Conservation (phyloP, 2,329 filamentous ascomycete species). For the Fusarium mangiferae region DNA sequence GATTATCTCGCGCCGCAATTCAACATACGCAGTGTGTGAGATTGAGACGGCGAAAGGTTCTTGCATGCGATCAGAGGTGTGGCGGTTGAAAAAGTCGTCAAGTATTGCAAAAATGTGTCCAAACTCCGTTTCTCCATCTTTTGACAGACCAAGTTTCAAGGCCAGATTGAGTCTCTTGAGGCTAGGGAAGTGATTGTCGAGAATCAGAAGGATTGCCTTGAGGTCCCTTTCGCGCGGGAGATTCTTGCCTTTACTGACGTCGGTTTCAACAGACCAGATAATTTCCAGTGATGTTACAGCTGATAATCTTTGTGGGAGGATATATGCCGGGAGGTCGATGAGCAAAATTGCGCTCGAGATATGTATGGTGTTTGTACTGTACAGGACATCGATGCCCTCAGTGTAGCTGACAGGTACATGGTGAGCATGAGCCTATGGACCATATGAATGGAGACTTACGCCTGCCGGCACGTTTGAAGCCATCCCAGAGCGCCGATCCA, state of each 20-base stretch:
- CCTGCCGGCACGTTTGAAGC: background rate
- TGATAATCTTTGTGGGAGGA: background rate
- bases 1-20: background rate
- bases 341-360: background rate
- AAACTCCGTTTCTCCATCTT: background rate
- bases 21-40: fast-evolving
- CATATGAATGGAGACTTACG: fast-evolving
- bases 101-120: fast-evolving
- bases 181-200: background rate
- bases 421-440: fast-evolving
- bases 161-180: background rate
- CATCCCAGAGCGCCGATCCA: background rate
- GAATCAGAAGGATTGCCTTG: background rate
- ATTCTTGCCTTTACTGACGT: background rate
- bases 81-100: background rate
- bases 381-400: background rate
- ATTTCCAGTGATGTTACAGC: background rate
- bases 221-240: background rate
- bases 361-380: background rate
- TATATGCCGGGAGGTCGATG: background rate
- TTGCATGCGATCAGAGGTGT: background rate
- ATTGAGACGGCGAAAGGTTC: background rate
- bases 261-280: background rate
- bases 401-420: background rate
- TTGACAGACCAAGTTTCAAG: background rate